These are phyloP conservation scores for Syzygium jambos DNA, from an alignment of 345 rosid genomes.

Conservation along the genomic window DNA sequence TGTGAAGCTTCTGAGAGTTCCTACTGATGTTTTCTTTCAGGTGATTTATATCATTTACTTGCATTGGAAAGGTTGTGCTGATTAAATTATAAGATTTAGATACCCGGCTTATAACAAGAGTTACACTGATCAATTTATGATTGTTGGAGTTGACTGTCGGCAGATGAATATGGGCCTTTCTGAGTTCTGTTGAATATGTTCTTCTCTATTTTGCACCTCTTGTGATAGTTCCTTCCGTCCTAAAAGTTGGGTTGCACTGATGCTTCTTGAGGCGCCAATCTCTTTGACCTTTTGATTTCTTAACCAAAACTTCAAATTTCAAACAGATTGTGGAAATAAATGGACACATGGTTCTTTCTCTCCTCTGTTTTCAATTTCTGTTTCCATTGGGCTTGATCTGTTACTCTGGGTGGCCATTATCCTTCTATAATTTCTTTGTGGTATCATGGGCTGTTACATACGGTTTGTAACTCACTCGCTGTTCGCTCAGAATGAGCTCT, in stretches of 20 bases:
- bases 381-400: background rate
- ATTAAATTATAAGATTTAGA: background rate
- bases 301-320: background rate
- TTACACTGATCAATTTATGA: background rate
- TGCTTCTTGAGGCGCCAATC: background rate
- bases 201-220: background rate
- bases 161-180: background rate
- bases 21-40: conserved; percentile 75
- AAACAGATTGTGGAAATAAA: background rate
- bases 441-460: background rate
- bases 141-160: background rate
- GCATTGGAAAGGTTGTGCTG: background rate
- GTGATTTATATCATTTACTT: conserved; percentile 8
- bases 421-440: background rate
- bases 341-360: background rate
- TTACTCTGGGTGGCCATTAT: background rate
- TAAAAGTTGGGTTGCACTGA: background rate
- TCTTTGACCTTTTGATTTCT: background rate
- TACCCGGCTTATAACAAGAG: background rate
- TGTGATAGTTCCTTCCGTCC: background rate
- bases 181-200: background rate
- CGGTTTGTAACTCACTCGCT: background rate
- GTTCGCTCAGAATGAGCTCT: background rate
- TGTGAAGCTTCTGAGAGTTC: conserved; percentile 58
- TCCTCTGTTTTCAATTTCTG: background rate